Percentiles rank a stretch among this genome's conserved stretches.
phyloP scores from a whole-genome alignment of 495 filamentous ascomycete genomes.

The Aspergillus nanangensis region DNA sequence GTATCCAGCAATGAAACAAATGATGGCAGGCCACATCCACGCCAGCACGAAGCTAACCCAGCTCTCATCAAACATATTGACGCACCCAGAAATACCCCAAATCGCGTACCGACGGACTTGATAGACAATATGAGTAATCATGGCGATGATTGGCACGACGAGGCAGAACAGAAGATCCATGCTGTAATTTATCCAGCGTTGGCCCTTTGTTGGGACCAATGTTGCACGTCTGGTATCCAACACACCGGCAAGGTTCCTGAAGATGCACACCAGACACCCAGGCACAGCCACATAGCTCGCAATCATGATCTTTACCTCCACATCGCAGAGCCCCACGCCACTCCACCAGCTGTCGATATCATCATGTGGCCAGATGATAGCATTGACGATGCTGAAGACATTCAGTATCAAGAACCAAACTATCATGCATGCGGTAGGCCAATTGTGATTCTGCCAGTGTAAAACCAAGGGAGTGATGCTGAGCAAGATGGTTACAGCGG shows the following conservation, averaged over 20 bases:
- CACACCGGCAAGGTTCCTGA: slow-evolving; percentile 65
- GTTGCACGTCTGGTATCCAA: slow-evolving; percentile 61
- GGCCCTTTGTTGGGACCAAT: slow-evolving; percentile 45
- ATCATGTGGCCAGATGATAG: slow-evolving; percentile 76
- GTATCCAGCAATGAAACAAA: slow-evolving; percentile 56
- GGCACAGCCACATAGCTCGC: slow-evolving; percentile 61
- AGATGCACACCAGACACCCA: slow-evolving; percentile 59
- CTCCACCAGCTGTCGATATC: slow-evolving; percentile 64
- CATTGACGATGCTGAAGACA: slow-evolving; percentile 66
- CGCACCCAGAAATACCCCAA: slow-evolving; percentile 70
- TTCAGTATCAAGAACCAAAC: slow-evolving; percentile 62
- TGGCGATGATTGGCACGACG: slow-evolving; percentile 58
- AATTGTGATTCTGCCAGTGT: slow-evolving; percentile 40
- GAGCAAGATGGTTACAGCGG: slow-evolving; percentile 52
- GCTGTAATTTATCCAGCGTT: slow-evolving; percentile 48
- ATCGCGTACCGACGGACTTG: slow-evolving; percentile 70
- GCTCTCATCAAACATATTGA: slow-evolving; percentile 56
- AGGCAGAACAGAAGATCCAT: slow-evolving; percentile 68
- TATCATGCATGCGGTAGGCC: slow-evolving; percentile 54
- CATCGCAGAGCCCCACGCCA: slow-evolving; percentile 76
- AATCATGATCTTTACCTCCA: slow-evolving; percentile 67
- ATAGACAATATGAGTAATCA: slow-evolving; percentile 64
- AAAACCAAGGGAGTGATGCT: slow-evolving; percentile 38
- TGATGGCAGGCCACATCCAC: slow-evolving; percentile 61
- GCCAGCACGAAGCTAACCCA: slow-evolving; percentile 68